Evolutionary conservation across 495 filamentous ascomycete species (phyloP), one percentile per base, ranked within the genome.

Genomic region (Clohesyomyces aquaticus): DNA sequence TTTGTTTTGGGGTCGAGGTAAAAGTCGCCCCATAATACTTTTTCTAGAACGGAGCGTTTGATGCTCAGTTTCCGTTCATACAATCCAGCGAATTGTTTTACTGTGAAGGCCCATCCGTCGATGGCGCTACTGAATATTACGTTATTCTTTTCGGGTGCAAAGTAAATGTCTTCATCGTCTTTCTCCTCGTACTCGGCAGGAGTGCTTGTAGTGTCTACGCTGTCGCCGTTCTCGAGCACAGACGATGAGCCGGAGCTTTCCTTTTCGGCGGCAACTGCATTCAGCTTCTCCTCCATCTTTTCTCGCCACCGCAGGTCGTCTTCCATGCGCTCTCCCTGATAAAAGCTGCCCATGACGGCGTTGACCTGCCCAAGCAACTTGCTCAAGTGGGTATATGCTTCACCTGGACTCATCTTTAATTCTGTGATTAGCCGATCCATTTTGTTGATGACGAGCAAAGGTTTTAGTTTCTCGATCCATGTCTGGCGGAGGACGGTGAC

Each of bases 11-110:
- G 92, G 68, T 99, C 94, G 23, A 99, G 78, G 74, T 97, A 98
- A 73, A 88, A 98, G 66, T 96, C 93, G 42, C 94, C 94, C 94
- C 94, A 99, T 11, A 99, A 81, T 1, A 97, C 91, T 72, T 92
- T 96, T 74, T 98, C 94, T 65, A 99, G 82, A 1, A 91, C 75
- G n/a, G 83, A 85, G 16, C 93, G 86, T 71, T 96, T 97, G 70
- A 98, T 93, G 0, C 94, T 93, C 4, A 99, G 84, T 69, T 98
- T 99, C 79, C 91, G 96, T 75, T 99, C 94, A 72, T 96, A 98
- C 46, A 98, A 78, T 3, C 83, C 84, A 8, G 94, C 94, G 73
- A 99, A 99, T 72, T 99, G 94, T 32, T 90, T 85, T 19, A 96
- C 83, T 0, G 94, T 99, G 66, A 98, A 99, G 1, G 94, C 94